A percentile compares a stretch with the other conserved stretches of the same genome.
Evolutionary conservation across 768 basidiomycete genomes (phyloP).

Genomic region (Chalciporus chontae): DNA sequence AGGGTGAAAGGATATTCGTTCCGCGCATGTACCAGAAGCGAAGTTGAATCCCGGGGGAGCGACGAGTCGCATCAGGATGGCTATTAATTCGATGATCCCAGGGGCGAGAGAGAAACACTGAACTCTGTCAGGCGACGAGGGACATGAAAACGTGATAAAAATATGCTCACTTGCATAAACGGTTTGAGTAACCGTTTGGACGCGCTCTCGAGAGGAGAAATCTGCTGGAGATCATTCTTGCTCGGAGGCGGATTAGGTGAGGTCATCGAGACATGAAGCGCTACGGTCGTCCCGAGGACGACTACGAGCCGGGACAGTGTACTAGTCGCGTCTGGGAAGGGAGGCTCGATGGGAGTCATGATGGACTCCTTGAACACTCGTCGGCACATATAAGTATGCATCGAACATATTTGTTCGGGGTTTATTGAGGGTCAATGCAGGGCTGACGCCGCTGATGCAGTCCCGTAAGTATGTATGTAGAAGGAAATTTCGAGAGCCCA

Average conservation of each 20-base stretch:
- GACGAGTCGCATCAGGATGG: not conserved
- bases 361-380: too few relatives aligned
- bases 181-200: slow-evolving; percentile 2
- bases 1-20: slow-evolving; percentile 1
- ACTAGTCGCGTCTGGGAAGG: not conserved
- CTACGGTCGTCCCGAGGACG: not conserved
- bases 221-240: not conserved
- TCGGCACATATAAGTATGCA: too few relatives aligned
- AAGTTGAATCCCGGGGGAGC: not conserved
- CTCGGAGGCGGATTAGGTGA: slow-evolving; percentile 8
- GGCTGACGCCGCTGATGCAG: too few relatives aligned
- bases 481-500: too few relatives aligned
- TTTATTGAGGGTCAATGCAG: too few relatives aligned
- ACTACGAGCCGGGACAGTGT: slow-evolving; percentile 2
- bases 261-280: slow-evolving; percentile 6
- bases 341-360: too few relatives aligned
- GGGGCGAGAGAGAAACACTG: slow-evolving; percentile 5
- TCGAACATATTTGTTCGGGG: too few relatives aligned
- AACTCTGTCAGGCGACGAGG: not conserved
- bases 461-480: too few relatives aligned
- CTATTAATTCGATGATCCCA: not conserved
- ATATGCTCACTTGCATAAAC: not conserved
- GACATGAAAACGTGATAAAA: not conserved
- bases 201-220: not conserved
- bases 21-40: slow-evolving; percentile 1